Evolutionary conservation across 2,329 filamentous ascomycete species (phyloP).

Genomic region (Hymenoscyphus occultus): DNA sequence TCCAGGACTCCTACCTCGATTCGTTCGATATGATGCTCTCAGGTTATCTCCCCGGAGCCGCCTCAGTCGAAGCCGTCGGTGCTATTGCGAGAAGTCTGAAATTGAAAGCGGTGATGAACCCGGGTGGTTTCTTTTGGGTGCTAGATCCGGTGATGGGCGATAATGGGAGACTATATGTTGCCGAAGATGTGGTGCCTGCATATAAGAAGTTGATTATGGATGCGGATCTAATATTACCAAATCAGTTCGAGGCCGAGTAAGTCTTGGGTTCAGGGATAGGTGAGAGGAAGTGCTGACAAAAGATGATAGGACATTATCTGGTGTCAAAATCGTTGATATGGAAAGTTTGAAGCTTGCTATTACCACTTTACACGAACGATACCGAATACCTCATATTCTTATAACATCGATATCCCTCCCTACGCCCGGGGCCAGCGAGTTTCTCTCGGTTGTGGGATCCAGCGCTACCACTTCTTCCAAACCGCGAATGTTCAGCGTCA

Average conservation of each 20-base stretch:
- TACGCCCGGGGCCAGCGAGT: slow-evolving; percentile 48
- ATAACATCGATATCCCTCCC: slow-evolving; percentile 81
- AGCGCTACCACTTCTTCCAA: slow-evolving; percentile 61
- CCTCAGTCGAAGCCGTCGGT: slow-evolving; percentile 79
- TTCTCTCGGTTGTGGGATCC: slow-evolving; percentile 73
- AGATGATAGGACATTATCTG: slow-evolving; percentile 67
- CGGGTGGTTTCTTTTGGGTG: slow-evolving; percentile 91
- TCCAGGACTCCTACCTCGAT: slow-evolving; percentile 79
- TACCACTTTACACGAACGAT: slow-evolving; percentile 70
- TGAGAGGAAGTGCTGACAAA: slow-evolving; percentile 16
- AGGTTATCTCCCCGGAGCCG: slow-evolving; percentile 87
- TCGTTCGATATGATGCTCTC: slow-evolving; percentile 93
- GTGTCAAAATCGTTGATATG: slow-evolving; percentile 77
- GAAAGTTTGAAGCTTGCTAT: slow-evolving; percentile 71
- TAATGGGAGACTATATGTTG: slow-evolving; percentile 87
- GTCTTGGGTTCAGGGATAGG: slow-evolving; percentile 33
- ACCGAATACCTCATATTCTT: slow-evolving; percentile 80
- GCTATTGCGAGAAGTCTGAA: slow-evolving; percentile 79
- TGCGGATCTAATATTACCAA: slow-evolving; percentile 90
- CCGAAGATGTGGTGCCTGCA: slow-evolving; percentile 83
- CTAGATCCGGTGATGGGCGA: slow-evolving; percentile 98
- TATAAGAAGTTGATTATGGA: slow-evolving; percentile 77
- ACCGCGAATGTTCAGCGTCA: slow-evolving; percentile 83
- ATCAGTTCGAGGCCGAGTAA: slow-evolving; percentile 96
- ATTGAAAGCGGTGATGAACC: slow-evolving; percentile 56